Base-by-base conservation (phyloP, 139 green algal genomes). In the Closterium sp. region DNA sequence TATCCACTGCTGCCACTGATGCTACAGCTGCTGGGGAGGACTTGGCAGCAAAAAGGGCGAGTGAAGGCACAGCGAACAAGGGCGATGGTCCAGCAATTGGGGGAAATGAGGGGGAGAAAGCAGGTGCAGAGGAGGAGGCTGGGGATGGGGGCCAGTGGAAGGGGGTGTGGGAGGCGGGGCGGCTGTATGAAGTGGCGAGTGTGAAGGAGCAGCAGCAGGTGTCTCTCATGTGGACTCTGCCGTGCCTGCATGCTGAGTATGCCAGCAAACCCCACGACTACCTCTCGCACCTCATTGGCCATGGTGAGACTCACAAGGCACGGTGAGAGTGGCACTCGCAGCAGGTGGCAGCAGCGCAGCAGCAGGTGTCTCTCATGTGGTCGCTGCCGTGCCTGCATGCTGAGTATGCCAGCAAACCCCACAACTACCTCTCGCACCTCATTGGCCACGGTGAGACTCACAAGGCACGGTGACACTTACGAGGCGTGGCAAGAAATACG, bases 271-370 rank as follows among this genome's bases (percentile, higher is more conserved):
- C 97, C 0, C 97, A 98, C 22, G 96, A 98, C 85, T 99, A 99
- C 95, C 84, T 99, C 10, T 94, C 93, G 2, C 97, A 99, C 95
- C 96, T 99, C 30, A 92, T 99, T 70, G 98, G 98, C 0, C 98
- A 99, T 92, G 98, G 92, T 94, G 38, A 50, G 38, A 17, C 7
- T 50, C 7, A 50, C 38, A 50, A 50, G 38, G 38, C 38, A 50
- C 7, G 38, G 7, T 50, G 38, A 50, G 38, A 50, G n/a, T n/a
- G n/a, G n/a, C n/a, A n/a, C n/a, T n/a, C n/a, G n/a, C n/a, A n/a
- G n/a, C n/a, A n/a, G n/a, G n/a, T n/a, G n/a, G n/a, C n/a, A n/a
- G n/a, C n/a, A n/a, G n/a, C n/a, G n/a, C n/a, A 86, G 5, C 5
- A 34, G 94, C 92, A 93, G 50, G 91, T 99, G 9, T 91, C 92